Base-by-base conservation (phyloP, 352 stramenopile species). In the Globisporangium emineosum region DNA sequence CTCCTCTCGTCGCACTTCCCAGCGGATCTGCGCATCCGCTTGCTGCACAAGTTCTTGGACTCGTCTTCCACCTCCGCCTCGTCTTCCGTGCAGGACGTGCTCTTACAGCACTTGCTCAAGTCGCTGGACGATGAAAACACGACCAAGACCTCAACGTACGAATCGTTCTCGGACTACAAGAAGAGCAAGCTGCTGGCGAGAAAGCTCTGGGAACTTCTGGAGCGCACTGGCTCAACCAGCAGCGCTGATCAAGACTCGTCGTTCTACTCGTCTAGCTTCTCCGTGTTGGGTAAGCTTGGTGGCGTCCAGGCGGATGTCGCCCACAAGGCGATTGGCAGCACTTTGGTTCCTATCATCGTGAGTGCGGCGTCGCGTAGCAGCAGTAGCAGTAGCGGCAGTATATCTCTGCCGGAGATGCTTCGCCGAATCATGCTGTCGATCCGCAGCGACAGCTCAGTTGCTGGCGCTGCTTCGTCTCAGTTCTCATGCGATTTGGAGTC, bases 191-290 rank as follows among this genome's bases (percentile, higher is more conserved):
- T 75, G 40, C 64, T 86, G 23, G 68, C 73, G 5, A 64, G 62
- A 3, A 78, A 78, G 57, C 58, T 83, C 3, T 85, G 77, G 77
- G 59, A 70, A 30, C 57, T 83, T 10, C 55, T 85, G 19, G 69
- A 61, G 29, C 66, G 40, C 57, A 33, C 70, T 43, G 60, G 3
- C 19, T 58, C 29, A n/a, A 40, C 42, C 13, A 19, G 3, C 5
- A 9, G 10, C 10, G 32, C 29, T 15, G 19, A 37, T 8, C 51
- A 27, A 40, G 17, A 17, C n/a, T 9, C 66, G 5, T 50, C 67
- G 27, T 75, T 81, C 56, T 78, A 75, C 40, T 70, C 68, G 33
- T 75, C 71, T 13, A 71, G 70, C 43, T 81, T 86, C 45, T 69
- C 60, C 0, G 42, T 70, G 4, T 21, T 71, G 8, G 55, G 62